phyloP scores from a whole-genome alignment of 352 stramenopile genomes.

The Pythium periplocum region DNA sequence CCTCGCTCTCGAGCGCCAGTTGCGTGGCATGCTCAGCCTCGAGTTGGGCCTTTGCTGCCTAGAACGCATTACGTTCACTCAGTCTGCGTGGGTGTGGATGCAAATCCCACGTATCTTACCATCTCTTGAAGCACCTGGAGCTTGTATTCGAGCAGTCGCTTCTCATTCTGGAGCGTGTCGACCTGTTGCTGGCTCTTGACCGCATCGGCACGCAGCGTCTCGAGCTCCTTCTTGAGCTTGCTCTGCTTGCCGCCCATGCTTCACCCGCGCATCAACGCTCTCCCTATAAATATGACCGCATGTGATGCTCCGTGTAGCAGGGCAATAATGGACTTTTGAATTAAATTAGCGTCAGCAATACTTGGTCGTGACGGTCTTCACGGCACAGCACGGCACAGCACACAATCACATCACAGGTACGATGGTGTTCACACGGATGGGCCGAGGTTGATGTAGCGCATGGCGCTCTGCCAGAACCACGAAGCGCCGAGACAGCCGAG shows the following conservation, averaged over 20 bases:
- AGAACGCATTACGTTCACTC: neutral
- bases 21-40: slow-evolving; percentile 40
- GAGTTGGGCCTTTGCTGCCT: slow-evolving; percentile 45
- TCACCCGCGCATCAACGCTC: neutral
- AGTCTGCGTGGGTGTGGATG: neutral
- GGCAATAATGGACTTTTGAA: too few species aligned
- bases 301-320: too few species aligned
- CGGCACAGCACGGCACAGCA: too few species aligned
- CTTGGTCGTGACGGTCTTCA: too few species aligned
- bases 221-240: slow-evolving; percentile 55
- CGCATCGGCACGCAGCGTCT: slow-evolving; percentile 35
- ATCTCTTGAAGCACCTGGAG: slow-evolving; percentile 46
- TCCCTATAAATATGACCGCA: too few species aligned
- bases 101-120: slow-evolving; percentile 14
- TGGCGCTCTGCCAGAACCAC: slow-evolving; percentile 46
- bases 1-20: slow-evolving; percentile 35
- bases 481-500: slow-evolving; percentile 59
- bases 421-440: slow-evolving; percentile 13
- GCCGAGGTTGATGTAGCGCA: slow-evolving; percentile 16
- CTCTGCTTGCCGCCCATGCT: slow-evolving; percentile 51
- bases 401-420: neutral
- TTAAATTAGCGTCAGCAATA: too few species aligned
- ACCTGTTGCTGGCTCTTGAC: slow-evolving; percentile 39
- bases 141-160: slow-evolving; percentile 53
- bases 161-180: slow-evolving; percentile 34